Conservation (phyloP, 768 basidiomycete genomes). For the Suillus variegatus region DNA sequence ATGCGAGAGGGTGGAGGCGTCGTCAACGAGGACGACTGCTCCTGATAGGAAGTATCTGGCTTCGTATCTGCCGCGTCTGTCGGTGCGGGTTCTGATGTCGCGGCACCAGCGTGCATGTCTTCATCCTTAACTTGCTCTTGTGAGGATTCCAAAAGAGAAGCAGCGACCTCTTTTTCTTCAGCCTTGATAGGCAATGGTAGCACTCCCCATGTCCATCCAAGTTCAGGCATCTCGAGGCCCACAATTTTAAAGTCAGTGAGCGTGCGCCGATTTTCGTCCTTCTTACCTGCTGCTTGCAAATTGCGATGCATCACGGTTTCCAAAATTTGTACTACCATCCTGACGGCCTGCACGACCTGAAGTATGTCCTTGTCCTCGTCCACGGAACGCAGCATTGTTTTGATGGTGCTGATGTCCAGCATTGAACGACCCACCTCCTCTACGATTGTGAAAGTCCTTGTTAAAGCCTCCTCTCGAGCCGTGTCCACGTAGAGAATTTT, state of each 20-base stretch:
- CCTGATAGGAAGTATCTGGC: slow-evolving; percentile 26
- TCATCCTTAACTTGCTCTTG: slow-evolving; percentile 35
- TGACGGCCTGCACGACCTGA: slow-evolving; percentile 40
- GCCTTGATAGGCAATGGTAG: slow-evolving; percentile 41
- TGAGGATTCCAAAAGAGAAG: slow-evolving; percentile 32
- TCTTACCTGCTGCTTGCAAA: slow-evolving; percentile 64
- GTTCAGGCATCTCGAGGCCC: slow-evolving; percentile 79
- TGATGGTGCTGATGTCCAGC: slow-evolving; percentile 41
- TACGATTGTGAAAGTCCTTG: slow-evolving; percentile 64
- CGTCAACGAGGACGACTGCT: slow-evolving; percentile 30
- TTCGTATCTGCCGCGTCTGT: slow-evolving; percentile 35
- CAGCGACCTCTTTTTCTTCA: slow-evolving; percentile 39
- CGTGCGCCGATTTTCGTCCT: slow-evolving; percentile 86
- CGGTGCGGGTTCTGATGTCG: slow-evolving; percentile 22
- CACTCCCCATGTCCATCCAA: slow-evolving; percentile 87
- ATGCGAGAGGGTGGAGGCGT: slow-evolving; percentile 74
- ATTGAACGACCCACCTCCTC: slow-evolving; percentile 59
- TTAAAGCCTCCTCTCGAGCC: slow-evolving; percentile 68
- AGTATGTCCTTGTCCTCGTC: slow-evolving; percentile 61
- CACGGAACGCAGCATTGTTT: slow-evolving; percentile 51
- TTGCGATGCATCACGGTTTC: slow-evolving; percentile 51
- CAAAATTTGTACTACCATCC: slow-evolving; percentile 38
- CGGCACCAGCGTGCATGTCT: slow-evolving; percentile 21
- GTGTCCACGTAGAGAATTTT: slow-evolving; percentile 59
- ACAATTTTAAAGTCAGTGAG: slow-evolving; percentile 98